A percentile compares a stretch with the other conserved stretches of the same genome.
Conservation (phyloP, 306 rosid species). For the Styphnolobium japonicum region DNA sequence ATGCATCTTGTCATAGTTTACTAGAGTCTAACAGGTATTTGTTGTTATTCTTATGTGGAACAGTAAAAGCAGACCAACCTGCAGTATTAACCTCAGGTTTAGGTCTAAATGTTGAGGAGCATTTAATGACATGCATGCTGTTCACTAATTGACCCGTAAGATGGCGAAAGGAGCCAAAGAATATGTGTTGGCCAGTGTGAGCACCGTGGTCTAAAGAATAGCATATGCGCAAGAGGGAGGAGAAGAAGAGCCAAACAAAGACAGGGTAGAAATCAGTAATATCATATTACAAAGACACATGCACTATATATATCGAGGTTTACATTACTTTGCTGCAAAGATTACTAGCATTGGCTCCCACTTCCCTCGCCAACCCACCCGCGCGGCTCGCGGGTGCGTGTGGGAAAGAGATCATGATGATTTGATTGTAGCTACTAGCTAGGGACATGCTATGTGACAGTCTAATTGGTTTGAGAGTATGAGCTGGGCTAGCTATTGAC, state of each 20-base stretch:
- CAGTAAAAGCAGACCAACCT: background rate
- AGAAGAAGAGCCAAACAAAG: background rate
- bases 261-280: background rate
- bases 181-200: slow-evolving; percentile 22
- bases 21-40: background rate
- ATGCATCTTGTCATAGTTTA: background rate
- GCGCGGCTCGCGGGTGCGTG: background rate
- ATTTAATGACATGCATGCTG: slow-evolving; percentile 9
- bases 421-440: slow-evolving; percentile 2
- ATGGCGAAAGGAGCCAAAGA: slow-evolving; percentile 1
- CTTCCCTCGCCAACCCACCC: background rate
- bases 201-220: background rate
- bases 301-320: background rate
- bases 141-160: slow-evolving; percentile 1
- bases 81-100: background rate
- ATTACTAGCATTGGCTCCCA: background rate
- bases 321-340: background rate
- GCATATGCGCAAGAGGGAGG: background rate
- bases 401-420: background rate
- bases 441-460: background rate
- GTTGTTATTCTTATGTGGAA: background rate
- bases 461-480: background rate
- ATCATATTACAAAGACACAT: background rate
- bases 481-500: background rate
- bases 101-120: slow-evolving; percentile 1